phyloP scores from a whole-genome alignment of 2,329 filamentous ascomycete species.

The Aureobasidium sp. region DNA sequence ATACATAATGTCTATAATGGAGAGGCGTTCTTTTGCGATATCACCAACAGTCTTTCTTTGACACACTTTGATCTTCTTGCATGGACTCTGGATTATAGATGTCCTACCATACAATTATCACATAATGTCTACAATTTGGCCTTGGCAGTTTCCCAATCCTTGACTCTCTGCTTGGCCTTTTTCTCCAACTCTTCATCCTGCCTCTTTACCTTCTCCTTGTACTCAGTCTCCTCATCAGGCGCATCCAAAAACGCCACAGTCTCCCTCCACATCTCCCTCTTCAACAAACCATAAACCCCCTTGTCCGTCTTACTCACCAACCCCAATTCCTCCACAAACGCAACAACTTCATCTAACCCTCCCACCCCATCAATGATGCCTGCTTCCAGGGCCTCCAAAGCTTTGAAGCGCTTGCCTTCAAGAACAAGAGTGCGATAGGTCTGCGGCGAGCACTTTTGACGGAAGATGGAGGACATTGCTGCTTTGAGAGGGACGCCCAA shows the following conservation, averaged over 20 bases:
- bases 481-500: slow-evolving; percentile 69
- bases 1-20: neutral
- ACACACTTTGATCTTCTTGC: neutral
- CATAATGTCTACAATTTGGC: slow-evolving; percentile 22
- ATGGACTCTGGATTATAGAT: neutral
- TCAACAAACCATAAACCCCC: slow-evolving; percentile 64
- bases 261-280: slow-evolving; percentile 68
- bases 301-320: slow-evolving; percentile 56
- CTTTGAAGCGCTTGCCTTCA: slow-evolving; percentile 63
- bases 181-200: slow-evolving; percentile 15
- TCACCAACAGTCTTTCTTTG: neutral
- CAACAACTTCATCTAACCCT: slow-evolving; percentile 56
- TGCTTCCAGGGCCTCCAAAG: slow-evolving; percentile 54
- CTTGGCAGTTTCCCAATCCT: slow-evolving; percentile 25
- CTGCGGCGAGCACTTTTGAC: slow-evolving; percentile 53
- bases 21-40: neutral
- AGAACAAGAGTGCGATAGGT: slow-evolving; percentile 61
- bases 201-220: slow-evolving; percentile 33
- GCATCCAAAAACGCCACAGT: slow-evolving; percentile 52
- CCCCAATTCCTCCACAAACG: slow-evolving; percentile 52
- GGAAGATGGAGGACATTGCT: slow-evolving; percentile 68
- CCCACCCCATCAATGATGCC: slow-evolving; percentile 65
- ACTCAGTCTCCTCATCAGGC: slow-evolving; percentile 39
- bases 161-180: slow-evolving; percentile 21
- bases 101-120: neutral